Evolutionary conservation across 2,329 filamentous ascomycete genomes (phyloP), one percentile per base, ranked within the genome.

Genomic region (Curvularia sp.): DNA sequence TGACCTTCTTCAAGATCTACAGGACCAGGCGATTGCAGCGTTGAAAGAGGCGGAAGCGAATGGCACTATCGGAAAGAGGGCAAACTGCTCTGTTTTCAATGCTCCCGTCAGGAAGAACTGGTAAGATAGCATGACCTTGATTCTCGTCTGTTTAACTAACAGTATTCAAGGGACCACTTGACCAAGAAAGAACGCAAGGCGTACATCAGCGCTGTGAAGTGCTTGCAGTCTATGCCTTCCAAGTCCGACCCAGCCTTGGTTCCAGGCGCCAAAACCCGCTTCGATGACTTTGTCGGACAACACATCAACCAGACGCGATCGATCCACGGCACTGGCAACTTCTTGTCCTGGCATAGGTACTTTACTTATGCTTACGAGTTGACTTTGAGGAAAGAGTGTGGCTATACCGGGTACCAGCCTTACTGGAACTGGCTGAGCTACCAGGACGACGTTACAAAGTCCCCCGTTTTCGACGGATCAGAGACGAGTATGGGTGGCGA

Each of bases 351-450:
- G 75, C 77, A 80, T 55, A 69, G 78, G 8, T 71, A 75, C 55
- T 78, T 72, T 57, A 61, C 71, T 5, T 70, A 77, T 51, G 57
- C 59, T 0, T 80, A 75, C 55, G 77, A 81, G 55, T 62, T 73
- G 31, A 75, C 76, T 1, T 63, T 80, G 1, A 69, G 63, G 15
- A 50, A 76, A 13, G 78, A 80, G 51, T 80, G 79, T 50, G 72
- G 73, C 12, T 80, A 78, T 56, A 66, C 57, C 1, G 66, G 64
- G 33, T 65, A 67, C 39, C 71, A 75, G 30, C 78, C 78, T 2
- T 85, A 84, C 72, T 82, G 81, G 76, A 82, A 85, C 69, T 85
- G 82, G 81, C 56, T 62, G 26, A 55, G 53, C 15, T 52, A 61
- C 30, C 59, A 62, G 22, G 56, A 66, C 3, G 50, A 69, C 61